Conservation (phyloP, 2,329 filamentous ascomycete genomes). For the Aplosporella prunicola region DNA sequence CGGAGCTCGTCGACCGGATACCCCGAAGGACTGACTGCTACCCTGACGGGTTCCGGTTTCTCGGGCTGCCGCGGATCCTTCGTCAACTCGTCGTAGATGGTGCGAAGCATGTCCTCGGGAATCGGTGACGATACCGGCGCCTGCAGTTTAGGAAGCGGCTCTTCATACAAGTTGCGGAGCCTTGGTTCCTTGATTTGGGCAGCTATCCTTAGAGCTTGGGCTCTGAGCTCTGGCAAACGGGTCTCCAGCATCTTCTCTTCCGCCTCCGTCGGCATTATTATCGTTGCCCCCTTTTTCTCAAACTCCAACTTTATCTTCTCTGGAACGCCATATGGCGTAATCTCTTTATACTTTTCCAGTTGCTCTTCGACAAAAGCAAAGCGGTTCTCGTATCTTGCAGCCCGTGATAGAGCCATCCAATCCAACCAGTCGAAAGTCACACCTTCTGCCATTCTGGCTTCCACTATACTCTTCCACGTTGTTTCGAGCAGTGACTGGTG, state of each 20-base stretch:
- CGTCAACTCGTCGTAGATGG: conserved; percentile 37
- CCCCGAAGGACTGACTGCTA: conserved; percentile 25
- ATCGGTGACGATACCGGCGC: conserved; percentile 18
- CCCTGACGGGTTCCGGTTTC: conserved; percentile 5
- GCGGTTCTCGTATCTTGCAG: conserved; percentile 19
- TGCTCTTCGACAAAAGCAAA: conserved; percentile 21
- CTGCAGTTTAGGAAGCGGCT: conserved; percentile 30
- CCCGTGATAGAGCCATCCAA: conserved; percentile 26
- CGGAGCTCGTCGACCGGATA: conserved; percentile 37
- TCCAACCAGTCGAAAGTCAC: conserved; percentile 18
- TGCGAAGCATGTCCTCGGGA: conserved; percentile 22
- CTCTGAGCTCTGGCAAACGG: conserved; percentile 17
- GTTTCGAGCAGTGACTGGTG: conserved; percentile 20
- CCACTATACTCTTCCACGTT: conserved; percentile 22
- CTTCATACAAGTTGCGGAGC: conserved; percentile 21
- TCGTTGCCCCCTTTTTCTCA: too few species aligned
- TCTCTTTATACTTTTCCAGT: too few species aligned
- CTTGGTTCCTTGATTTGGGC: conserved; percentile 6
- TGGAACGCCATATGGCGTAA: too few species aligned
- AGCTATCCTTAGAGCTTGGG: conserved; percentile 20
- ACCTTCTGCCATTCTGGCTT: conserved; percentile 17
- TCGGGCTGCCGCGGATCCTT: conserved; percentile 24
- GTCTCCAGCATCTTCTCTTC: conserved; percentile 11
- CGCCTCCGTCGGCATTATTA: conserved; percentile 12
- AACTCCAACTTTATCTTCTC: too few species aligned